phyloP scores from a whole-genome alignment of 768 basidiomycete species.

The Pleurotus giganteus region DNA sequence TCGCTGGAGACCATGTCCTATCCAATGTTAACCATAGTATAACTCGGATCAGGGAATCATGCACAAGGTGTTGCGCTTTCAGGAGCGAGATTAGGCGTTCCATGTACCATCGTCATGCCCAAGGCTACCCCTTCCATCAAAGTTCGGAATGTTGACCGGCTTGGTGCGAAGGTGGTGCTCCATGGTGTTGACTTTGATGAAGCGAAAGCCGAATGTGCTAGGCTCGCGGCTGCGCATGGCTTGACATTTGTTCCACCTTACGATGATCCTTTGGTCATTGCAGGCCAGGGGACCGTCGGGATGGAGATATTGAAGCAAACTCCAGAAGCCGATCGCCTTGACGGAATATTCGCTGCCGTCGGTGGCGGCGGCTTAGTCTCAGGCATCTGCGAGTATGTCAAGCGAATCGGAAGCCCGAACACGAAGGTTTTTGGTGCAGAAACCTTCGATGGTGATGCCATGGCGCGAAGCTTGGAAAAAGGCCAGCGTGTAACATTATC shows the following conservation, averaged over 20 bases:
- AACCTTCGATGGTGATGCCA: constrained; percentile 93
- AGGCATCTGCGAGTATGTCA: constrained; percentile 92
- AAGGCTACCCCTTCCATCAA: constrained; percentile 94
- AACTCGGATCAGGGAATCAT: constrained; percentile 75
- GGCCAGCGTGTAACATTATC: constrained; percentile 80
- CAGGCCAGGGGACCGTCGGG: constrained; percentile 93
- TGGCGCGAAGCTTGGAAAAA: constrained; percentile 76
- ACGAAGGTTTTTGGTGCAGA: constrained; percentile 89
- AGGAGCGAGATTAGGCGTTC: constrained; percentile 81
- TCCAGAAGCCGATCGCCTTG: constrained; percentile 68
- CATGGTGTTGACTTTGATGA: constrained; percentile 94
- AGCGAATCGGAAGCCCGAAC: constrained; percentile 82
- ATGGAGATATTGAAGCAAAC: constrained; percentile 94
- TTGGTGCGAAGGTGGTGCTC: constrained; percentile 93
- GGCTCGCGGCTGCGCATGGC: constrained; percentile 72
- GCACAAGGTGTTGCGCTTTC: constrained; percentile 98
- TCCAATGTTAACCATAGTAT: background rate
- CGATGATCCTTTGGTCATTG: constrained; percentile 95
- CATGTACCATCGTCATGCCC: constrained; percentile 99
- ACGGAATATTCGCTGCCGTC: constrained; percentile 86
- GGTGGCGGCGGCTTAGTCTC: constrained; percentile 93
- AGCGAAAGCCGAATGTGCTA: constrained; percentile 91
- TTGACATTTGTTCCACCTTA: constrained; percentile 95
- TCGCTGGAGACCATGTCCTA: constrained; percentile 14
- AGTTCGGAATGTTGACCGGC: constrained; percentile 88